Base-by-base conservation (phyloP, 306 rosid genomes). In the Myrica gale region DNA sequence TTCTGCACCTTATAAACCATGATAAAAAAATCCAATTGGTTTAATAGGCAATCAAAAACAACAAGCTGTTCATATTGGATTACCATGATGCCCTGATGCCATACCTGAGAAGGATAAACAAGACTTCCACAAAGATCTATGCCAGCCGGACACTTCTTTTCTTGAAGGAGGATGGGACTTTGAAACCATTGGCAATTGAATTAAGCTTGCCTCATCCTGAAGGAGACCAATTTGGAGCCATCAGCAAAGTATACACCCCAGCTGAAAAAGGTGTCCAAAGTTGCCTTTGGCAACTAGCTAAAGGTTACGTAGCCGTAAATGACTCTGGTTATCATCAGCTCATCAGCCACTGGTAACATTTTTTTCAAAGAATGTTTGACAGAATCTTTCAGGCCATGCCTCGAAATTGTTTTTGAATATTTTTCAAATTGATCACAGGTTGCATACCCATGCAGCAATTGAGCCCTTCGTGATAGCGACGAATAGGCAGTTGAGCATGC, bases 321-420 rank as follows among this genome's bases (percentile, higher is more conserved):
- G 94, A 92, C 73, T 80, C 93, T 0, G 83, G 97, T 69, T 67
- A 53, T 71, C 97, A 91, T 83, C 92, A 91, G 69, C 92, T 91
- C 58, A 76, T 91, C 47, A 89, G 92, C 56, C 56, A 52, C 19
- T 52, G 56, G 56, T 52, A 52, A 11, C 6, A 15, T 15, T 52
- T 15, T 15, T 52, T 16, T 16, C 16, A 5, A 52, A 52, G 56
- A 52, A 52, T 11, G 56, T 6, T 52, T 16, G 32, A 52, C n/a
- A 15, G 19, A 52, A 52, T 52, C 12, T 52, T 12, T 52, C 19
- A 52, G 19, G 12, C 20, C 19, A 51, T 51, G 15, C 16, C 15
- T 52, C 15, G 7, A 52, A 11, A 4, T 52, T 16, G 20, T 6
- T 52, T 52, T 52, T 52, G 20, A 52, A 52, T 52, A 52, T 15